Percentiles rank a stretch among this genome's conserved stretches.
Conservation (phyloP, 2,329 filamentous ascomycete species). For the Fusarium pseudonygamai region DNA sequence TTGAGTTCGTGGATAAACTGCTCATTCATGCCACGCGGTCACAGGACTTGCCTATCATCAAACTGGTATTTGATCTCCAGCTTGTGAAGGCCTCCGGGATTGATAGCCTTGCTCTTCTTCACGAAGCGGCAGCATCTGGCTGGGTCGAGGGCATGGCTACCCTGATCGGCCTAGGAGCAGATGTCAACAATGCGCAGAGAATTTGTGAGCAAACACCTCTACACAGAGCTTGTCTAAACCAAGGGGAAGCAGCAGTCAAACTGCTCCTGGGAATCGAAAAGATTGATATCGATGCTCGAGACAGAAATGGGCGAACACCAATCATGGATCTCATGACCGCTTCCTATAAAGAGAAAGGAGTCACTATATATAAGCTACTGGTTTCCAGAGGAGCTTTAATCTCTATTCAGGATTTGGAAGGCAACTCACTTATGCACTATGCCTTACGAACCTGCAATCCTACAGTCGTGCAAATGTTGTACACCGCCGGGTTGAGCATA, state of each 20-base stretch:
- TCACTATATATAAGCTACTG: background rate
- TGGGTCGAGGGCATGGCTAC: background rate
- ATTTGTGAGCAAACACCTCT: rapidly evolving
- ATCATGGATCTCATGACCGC: background rate
- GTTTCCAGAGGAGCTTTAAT: background rate
- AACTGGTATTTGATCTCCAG: background rate
- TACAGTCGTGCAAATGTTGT: background rate
- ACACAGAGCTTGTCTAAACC: background rate
- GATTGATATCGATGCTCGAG: background rate
- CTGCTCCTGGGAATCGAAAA: background rate
- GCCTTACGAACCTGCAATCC: background rate
- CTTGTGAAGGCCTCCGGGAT: background rate
- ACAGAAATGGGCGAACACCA: background rate
- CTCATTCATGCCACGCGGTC: background rate
- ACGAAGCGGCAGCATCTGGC: background rate
- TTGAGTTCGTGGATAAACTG: background rate
- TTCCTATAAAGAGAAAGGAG: background rate
- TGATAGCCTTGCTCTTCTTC: background rate
- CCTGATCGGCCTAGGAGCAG: background rate
- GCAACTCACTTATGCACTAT: background rate
- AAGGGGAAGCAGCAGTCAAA: background rate
- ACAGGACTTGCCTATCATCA: background rate
- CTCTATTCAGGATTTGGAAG: background rate
- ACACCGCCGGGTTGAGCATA: background rate
- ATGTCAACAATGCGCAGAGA: background rate